Evolutionary conservation across 1,139 yeast species (phyloP), one percentile per base, ranked within the genome.

Genomic region (Geotrichum aggregatum): DNA sequence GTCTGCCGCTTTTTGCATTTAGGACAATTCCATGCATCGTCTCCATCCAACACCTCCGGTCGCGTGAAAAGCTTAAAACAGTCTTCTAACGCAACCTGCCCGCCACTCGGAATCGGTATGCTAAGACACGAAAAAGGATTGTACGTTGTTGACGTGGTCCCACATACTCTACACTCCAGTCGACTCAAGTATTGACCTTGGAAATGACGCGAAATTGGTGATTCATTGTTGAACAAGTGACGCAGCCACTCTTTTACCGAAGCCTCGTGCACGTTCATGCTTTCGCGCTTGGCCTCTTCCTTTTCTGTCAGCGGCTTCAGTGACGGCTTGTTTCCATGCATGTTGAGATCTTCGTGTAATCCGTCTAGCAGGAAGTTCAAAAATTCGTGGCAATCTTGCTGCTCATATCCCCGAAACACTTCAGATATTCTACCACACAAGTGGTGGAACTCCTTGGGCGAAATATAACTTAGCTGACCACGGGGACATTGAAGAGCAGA

Each of bases 161-260:
- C 76, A 70, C 98, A 92, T 44, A 78, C 80, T 49, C 83, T 70
- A 66, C 98, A 92, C 63, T 76, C 78, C 61, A 92, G 73, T 55
- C 82, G 85, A 8, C 96, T 87, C 49, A 88, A 78, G 63, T 86
- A 86, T 69, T 92, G 97, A 1, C 97, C 97, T 67, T 89, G 96
- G 64, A 88, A 87, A 52, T 83, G 79, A 63, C 87, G 95, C 2
- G 88, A 95, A 28, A 92, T 78, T 1, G 86, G 78, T 35, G 97
- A 89, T 61, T 86, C 84, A 66, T 92, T 92, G 28, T 91, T 79
- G 54, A 85, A 85, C 52, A 88, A 73, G 65, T 88, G 89, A 56
- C 96, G 75, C 64, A 88, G 96, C 98, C 98, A 92, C 67, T 92
- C 98, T 49, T 89, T 84, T 0, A 95, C 82, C 0, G 96, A 84